These are phyloP conservation scores for Senecio squalidus DNA, from an alignment of 140 eudicot genomes.

Conservation along the genomic window DNA sequence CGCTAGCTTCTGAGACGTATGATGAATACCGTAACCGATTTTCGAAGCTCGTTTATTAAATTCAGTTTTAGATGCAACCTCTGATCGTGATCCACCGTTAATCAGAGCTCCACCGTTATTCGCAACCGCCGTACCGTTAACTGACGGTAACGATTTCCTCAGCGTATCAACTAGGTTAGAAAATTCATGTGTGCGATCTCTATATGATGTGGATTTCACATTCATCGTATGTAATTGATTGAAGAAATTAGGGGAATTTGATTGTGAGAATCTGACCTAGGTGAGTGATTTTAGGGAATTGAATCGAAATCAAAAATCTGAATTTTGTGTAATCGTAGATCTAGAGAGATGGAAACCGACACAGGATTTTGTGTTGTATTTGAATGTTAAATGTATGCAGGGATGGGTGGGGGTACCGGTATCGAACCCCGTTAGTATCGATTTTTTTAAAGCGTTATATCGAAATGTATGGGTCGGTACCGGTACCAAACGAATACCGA, in stretches of 20 bases:
- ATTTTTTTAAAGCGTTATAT: too few species aligned
- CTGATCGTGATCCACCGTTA: slow-evolving; percentile 42
- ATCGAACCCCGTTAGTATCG: slow-evolving; percentile 9
- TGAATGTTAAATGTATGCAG: slow-evolving; percentile 4
- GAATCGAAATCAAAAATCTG: too few species aligned
- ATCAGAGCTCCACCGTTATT: slow-evolving; percentile 26
- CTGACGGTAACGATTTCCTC: slow-evolving; percentile 31
- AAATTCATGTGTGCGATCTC: slow-evolving; percentile 83
- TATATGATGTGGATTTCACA: slow-evolving; percentile 42
- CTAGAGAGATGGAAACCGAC: too few species aligned
- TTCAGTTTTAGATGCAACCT: slow-evolving; percentile 60
- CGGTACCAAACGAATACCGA: too few species aligned
- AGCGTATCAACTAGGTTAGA: slow-evolving; percentile 51
- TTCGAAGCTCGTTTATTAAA: slow-evolving; percentile 71
- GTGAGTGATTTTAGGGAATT: background rate
- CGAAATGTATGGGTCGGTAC: too few species aligned
- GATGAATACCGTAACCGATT: slow-evolving; percentile 82
- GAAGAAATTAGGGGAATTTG: too few species aligned
- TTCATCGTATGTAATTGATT: slow-evolving; percentile 22
- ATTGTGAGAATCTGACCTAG: too few species aligned
- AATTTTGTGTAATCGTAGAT: too few species aligned
- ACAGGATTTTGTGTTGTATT: background rate
- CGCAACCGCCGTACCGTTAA: slow-evolving; percentile 9
- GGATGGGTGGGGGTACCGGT: background rate
- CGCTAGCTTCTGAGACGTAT: slow-evolving; percentile 83